These are phyloP conservation scores for Fonsecaea multimorphosa DNA, from an alignment of 2,329 filamentous ascomycete genomes.

Conservation along the genomic window DNA sequence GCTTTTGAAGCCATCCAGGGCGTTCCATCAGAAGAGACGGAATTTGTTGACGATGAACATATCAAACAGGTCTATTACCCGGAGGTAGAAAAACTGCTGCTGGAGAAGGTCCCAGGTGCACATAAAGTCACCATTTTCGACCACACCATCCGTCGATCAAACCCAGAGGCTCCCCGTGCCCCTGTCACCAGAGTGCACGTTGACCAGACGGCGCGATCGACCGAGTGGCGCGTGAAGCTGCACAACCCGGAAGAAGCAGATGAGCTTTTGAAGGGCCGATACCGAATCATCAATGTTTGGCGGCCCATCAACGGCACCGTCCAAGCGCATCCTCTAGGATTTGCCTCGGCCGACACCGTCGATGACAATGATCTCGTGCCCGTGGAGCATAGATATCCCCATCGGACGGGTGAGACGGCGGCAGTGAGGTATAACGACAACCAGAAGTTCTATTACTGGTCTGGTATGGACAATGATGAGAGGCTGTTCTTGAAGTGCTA, in stretches of 20 bases:
- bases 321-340: conserved; percentile 62
- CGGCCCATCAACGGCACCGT: conserved; percentile 67
- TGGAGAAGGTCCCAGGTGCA: conserved; percentile 70
- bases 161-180: conserved; percentile 63
- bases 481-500: conserved; percentile 79
- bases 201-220: conserved; percentile 75
- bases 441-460: conserved; percentile 81
- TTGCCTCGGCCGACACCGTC: conserved; percentile 63
- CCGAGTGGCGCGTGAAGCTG: conserved; percentile 68
- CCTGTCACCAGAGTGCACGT: conserved; percentile 80
- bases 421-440: conserved; percentile 65
- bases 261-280: conserved; percentile 68
- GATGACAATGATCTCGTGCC: conserved; percentile 69
- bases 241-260: conserved; percentile 74
- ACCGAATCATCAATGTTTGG: conserved; percentile 90
- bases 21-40: conserved; percentile 62
- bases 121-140: conserved; percentile 78
- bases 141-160: conserved; percentile 79
- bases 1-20: conserved; percentile 72
- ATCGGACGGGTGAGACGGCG: conserved; percentile 75
- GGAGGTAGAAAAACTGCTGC: conserved; percentile 75
- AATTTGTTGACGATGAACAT: conserved; percentile 71
- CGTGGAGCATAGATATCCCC: conserved; percentile 75
- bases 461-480: conserved; percentile 76
- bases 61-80: conserved; percentile 81